Evolutionary conservation across 371 early-diverging fungal species (phyloP).

Genomic region (Haplosporangium sp.): DNA sequence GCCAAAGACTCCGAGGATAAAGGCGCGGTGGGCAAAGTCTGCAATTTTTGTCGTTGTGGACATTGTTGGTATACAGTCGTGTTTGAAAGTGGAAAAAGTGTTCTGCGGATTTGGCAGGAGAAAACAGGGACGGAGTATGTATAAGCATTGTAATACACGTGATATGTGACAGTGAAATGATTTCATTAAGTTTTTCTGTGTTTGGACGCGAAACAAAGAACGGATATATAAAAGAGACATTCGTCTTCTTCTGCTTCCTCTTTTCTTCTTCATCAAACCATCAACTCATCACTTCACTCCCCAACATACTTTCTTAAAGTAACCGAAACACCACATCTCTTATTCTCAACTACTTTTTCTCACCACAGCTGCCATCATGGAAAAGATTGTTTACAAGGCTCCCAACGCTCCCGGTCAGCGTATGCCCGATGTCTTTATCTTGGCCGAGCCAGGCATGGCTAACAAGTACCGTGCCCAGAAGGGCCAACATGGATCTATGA

Average conservation of each 20-base stretch:
- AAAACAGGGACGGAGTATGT: no score
- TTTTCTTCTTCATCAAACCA: no score
- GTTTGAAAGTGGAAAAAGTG: not conserved
- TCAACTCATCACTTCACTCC: no score
- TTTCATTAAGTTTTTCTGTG: no score
- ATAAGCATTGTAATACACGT: no score
- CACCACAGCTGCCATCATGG: slow-evolving; percentile 14
- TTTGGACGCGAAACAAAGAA: no score
- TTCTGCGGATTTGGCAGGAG: no score
- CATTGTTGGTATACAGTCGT: slow-evolving; percentile 17
- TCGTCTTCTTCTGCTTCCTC: no score
- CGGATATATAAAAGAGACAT: no score
- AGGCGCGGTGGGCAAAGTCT: slow-evolving; percentile 49
- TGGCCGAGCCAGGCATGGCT: slow-evolving; percentile 51
- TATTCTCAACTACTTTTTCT: not conserved
- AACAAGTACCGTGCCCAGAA: slow-evolving; percentile 42
- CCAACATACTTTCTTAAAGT: not conserved
- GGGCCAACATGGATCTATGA: slow-evolving; percentile 16
- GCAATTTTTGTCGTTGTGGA: slow-evolving; percentile 43
- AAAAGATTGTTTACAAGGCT: slow-evolving; percentile 50
- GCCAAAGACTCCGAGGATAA: slow-evolving; percentile 49
- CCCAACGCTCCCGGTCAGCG: slow-evolving; percentile 25
- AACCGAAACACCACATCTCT: not conserved
- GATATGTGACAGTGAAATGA: no score
- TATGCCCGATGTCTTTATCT: slow-evolving; percentile 42